A percentile compares a stretch with the other conserved stretches of the same genome.
phyloP scores from a whole-genome alignment of 1,284 basidiomycete species.

The Ganoderma lingzhi region DNA sequence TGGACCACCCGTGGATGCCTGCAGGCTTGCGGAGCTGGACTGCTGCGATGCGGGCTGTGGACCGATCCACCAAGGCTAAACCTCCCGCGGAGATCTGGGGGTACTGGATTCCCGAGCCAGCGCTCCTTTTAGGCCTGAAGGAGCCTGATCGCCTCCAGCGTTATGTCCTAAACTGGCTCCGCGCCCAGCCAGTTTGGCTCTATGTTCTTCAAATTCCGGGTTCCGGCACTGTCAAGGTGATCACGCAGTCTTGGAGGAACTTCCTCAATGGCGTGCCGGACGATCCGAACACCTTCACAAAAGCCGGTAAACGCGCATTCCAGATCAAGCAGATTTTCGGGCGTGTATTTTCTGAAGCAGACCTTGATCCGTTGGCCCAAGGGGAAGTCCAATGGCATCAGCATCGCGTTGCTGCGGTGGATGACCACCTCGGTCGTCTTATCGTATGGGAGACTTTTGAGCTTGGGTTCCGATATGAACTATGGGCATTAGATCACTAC shows the following conservation, averaged over 20 bases:
- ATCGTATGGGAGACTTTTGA: slow-evolving; percentile 24
- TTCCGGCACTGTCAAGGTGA: not conserved
- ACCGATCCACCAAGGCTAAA: not conserved
- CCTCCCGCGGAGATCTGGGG: slow-evolving; percentile 7
- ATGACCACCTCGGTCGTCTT: not conserved
- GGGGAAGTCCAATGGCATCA: slow-evolving; percentile 3
- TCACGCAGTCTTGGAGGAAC: slow-evolving; percentile 15
- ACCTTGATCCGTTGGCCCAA: not conserved
- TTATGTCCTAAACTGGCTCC: slow-evolving; percentile 17
- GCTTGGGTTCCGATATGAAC: slow-evolving; percentile 24
- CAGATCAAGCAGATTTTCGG: slow-evolving; percentile 5
- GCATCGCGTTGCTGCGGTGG: not conserved
- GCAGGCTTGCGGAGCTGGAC: not conserved
- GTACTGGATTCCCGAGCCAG: slow-evolving; percentile 21
- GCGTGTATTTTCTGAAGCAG: not conserved
- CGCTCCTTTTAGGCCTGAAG: slow-evolving; percentile 5
- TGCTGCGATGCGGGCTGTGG: not conserved
- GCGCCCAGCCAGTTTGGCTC: slow-evolving; percentile 11
- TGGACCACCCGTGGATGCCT: slow-evolving; percentile 14
- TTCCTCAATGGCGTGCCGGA: slow-evolving; percentile 10
- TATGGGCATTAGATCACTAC: slow-evolving; percentile 15
- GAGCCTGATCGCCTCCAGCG: not conserved
- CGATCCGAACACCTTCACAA: not conserved
- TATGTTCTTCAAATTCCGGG: slow-evolving; percentile 9
- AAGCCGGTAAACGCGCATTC: not conserved